A percentile compares a stretch with the other conserved stretches of the same genome.
These are phyloP conservation scores for Colletotrichum chlorophyti DNA, from an alignment of 2,329 filamentous ascomycete genomes.

Conservation along the genomic window DNA sequence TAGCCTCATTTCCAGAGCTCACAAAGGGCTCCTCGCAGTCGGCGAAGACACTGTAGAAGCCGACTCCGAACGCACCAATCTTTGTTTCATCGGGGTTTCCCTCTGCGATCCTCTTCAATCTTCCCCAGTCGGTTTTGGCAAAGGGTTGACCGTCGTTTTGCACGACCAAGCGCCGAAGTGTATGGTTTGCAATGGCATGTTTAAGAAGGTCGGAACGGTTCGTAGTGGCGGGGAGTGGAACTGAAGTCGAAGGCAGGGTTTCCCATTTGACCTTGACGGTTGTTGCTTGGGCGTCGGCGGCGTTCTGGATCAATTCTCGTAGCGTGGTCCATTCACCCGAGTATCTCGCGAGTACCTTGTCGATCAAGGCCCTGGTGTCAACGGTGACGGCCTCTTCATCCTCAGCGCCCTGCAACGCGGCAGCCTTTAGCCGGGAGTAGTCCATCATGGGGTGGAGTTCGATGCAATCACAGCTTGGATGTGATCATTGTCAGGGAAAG, in stretches of 20 bases:
- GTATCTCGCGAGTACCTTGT: conserved; percentile 96
- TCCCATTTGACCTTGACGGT: conserved; percentile 93
- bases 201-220: conserved; percentile 77
- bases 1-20: conserved; percentile 88
- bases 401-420: conserved; percentile 83
- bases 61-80: conserved; percentile 97
- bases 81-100: conserved; percentile 99
- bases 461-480: background rate
- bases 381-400: conserved; percentile 98
- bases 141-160: conserved; percentile 93
- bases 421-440: conserved; percentile 80
- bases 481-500: conserved; percentile 13
- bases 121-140: conserved; percentile 87
- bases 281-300: conserved; percentile 92
- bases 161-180: conserved; percentile 84
- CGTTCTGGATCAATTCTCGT: conserved; percentile 95
- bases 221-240: conserved; percentile 72
- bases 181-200: conserved; percentile 85
- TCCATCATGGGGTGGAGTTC: conserved; percentile 59
- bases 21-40: conserved; percentile 98
- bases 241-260: conserved; percentile 80
- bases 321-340: conserved; percentile 93
- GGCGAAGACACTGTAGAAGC: conserved; percentile 98
- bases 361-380: conserved; percentile 94
- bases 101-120: conserved; percentile 96